phyloP scores from a whole-genome alignment of 1,284 basidiomycete genomes.

The Boletus mariae region DNA sequence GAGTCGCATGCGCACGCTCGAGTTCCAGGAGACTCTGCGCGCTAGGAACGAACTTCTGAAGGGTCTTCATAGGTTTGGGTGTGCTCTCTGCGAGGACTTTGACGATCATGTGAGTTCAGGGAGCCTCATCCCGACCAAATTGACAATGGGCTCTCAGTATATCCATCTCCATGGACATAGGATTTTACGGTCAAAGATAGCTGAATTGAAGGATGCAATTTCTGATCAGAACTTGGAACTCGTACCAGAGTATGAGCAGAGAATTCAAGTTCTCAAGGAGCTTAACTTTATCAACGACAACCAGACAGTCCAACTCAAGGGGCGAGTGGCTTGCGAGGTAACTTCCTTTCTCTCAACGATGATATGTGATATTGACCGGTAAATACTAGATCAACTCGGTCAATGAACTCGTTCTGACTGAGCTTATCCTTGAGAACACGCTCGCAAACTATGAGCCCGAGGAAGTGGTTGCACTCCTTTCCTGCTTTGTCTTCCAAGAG shows the following conservation, averaged over 20 bases:
- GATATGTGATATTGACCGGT: conserved; percentile 69
- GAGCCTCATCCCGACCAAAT: not conserved
- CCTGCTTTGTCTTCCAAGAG: conserved; percentile 96
- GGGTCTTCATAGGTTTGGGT: conserved; percentile 44
- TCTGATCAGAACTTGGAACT: conserved; percentile 97
- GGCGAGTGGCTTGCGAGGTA: conserved; percentile 96
- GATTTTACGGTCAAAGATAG: conserved; percentile 69
- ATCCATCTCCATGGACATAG: conserved; percentile 71
- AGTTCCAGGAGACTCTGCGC: conserved; percentile 86
- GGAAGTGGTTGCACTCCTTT: conserved; percentile 96
- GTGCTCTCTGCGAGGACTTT: conserved; percentile 64
- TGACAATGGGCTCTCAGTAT: conserved; percentile 54
- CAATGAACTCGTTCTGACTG: conserved; percentile 92
- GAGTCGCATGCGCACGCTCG: conserved; percentile 78
- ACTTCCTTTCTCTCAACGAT: conserved; percentile 9
- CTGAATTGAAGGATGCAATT: conserved; percentile 71
- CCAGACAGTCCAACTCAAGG: conserved; percentile 92
- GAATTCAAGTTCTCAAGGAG: conserved; percentile 87
- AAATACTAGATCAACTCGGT: conserved; percentile 86
- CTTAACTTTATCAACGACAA: conserved; percentile 93
- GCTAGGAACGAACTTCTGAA: conserved; percentile 52
- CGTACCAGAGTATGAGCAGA: conserved; percentile 95
- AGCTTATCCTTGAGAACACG: conserved; percentile 95
- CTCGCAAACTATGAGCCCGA: conserved; percentile 88
- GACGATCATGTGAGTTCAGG: conserved; percentile 35